These are phyloP conservation scores for Malassezia slooffiae DNA, from an alignment of 1,284 basidiomycete genomes.

Conservation along the genomic window DNA sequence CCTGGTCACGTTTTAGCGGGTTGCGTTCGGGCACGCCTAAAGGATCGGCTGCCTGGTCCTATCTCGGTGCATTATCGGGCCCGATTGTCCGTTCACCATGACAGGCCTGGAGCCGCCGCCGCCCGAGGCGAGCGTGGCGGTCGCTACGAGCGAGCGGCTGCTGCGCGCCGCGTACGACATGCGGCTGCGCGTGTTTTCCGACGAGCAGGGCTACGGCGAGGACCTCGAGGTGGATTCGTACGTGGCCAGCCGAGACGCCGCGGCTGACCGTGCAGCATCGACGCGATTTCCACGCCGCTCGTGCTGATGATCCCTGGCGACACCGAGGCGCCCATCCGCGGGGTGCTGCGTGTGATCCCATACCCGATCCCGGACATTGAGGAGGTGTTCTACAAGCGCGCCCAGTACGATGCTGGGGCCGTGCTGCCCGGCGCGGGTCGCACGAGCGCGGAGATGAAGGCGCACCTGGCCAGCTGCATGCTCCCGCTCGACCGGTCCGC, in stretches of 20 bases:
- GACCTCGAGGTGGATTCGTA: slow-evolving; percentile 12
- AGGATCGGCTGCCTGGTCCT: no score
- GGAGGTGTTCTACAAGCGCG: not conserved
- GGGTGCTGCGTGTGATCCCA: slow-evolving; percentile 6
- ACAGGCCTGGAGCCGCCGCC: no score
- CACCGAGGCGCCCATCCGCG: slow-evolving; percentile 3
- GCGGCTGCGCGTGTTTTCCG: slow-evolving; percentile 3
- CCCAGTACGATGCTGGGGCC: not conserved
- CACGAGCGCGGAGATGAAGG: not conserved
- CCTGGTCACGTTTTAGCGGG: no score
- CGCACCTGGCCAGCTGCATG: not conserved
- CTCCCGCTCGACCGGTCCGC: not conserved
- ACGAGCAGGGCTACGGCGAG: slow-evolving; percentile 11
- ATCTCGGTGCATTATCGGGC: no score
- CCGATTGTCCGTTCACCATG: no score
- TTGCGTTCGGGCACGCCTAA: no score
- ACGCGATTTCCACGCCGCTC: slow-evolving; percentile 3
- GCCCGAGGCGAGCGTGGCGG: no score
- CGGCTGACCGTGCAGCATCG: no score
- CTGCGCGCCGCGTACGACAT: slow-evolving; percentile 10
- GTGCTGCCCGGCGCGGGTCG: slow-evolving; percentile 7
- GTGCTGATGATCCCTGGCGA: slow-evolving; percentile 1
- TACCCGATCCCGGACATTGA: not conserved
- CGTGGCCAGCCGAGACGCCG: no score
- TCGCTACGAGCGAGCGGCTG: not conserved